These are phyloP conservation scores for Gossypium trilobum DNA, from an alignment of 441 rosid species.

Conservation along the genomic window DNA sequence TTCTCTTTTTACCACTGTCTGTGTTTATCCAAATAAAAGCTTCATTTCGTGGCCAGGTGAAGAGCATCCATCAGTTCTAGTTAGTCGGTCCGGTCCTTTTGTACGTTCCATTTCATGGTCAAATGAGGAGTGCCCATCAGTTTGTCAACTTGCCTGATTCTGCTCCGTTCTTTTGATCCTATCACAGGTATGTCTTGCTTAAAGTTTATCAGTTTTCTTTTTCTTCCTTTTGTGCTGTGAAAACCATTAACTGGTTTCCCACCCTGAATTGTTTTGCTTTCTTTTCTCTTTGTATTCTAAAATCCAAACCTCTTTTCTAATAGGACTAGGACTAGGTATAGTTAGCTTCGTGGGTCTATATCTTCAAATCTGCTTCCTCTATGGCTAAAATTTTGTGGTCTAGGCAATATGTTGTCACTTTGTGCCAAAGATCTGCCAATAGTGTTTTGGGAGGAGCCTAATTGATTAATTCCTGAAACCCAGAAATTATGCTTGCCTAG, in stretches of 20 bases:
- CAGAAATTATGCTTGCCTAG: background rate
- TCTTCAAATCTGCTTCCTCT: background rate
- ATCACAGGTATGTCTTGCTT: background rate
- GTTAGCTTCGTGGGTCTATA: slow-evolving; percentile 10
- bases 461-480: background rate
- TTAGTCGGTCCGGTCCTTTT: background rate
- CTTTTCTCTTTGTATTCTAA: background rate
- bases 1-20: background rate
- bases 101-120: background rate
- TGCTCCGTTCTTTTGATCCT: background rate
- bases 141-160: background rate
- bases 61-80: background rate
- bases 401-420: background rate
- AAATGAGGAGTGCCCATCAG: slow-evolving; percentile 7
- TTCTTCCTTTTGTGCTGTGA: background rate
- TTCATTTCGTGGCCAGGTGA: slow-evolving; percentile 3
- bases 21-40: slow-evolving; percentile 13
- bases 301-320: slow-evolving; percentile 5
- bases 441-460: background rate
- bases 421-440: background rate
- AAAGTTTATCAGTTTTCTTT: background rate
- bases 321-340: background rate
- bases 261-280: background rate
- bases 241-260: background rate
- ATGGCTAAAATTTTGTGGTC: background rate